Conservation (phyloP, 164 flowering plant genomes). For the Magnolia changhungtana region DNA sequence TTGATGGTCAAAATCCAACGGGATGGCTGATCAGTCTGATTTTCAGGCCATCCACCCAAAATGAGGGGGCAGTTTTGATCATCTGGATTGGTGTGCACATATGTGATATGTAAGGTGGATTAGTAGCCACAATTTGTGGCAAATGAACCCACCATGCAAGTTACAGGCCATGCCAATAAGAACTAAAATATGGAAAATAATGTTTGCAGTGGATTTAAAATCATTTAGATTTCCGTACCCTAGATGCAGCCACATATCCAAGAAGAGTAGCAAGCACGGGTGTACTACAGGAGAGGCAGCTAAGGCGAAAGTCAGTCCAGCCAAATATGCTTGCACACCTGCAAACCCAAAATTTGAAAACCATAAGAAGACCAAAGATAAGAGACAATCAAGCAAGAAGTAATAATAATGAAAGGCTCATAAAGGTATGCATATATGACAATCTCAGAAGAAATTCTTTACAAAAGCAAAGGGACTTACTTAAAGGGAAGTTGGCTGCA, state of each 20-base stretch:
- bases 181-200: neutral
- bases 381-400: neutral
- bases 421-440: neutral
- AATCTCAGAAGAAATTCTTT: neutral
- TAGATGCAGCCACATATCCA: slow-evolving; percentile 86
- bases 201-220: neutral
- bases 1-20: too few relatives aligned
- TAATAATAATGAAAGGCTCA: neutral
- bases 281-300: slow-evolving; percentile 99
- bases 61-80: neutral
- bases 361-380: neutral
- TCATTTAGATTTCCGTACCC: slow-evolving; percentile 35
- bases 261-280: slow-evolving; percentile 89
- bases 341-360: neutral
- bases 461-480: slow-evolving; percentile 32
- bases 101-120: neutral
- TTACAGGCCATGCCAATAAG: neutral
- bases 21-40: too few relatives aligned
- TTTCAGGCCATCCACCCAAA: neutral
- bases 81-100: neutral
- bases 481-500: slow-evolving; percentile 92
- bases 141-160: neutral
- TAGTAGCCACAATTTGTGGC: neutral
- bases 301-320: slow-evolving; percentile 95
- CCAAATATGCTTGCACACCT: slow-evolving; percentile 98